Conservation (phyloP, 1,284 basidiomycete species). For the Leccinum cinnamomeum region DNA sequence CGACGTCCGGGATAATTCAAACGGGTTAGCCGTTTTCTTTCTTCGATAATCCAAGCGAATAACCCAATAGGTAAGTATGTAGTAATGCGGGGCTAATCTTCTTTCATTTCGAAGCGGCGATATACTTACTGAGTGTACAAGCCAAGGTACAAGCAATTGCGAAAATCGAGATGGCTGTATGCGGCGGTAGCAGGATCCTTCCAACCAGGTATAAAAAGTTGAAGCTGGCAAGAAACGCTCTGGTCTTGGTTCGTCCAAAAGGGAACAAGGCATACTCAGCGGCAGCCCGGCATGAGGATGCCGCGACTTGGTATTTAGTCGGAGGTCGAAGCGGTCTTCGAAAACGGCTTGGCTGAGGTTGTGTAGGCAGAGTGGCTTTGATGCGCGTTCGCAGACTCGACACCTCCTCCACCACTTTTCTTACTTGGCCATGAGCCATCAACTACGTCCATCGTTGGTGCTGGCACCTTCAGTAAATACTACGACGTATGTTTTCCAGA, state of each 20-base stretch:
- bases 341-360: slow-evolving; percentile 33
- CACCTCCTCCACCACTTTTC: slow-evolving; percentile 22
- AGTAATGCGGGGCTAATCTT: slow-evolving; percentile 4
- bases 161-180: slow-evolving; percentile 1
- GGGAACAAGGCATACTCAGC: slow-evolving; percentile 14
- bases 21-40: neutral
- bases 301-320: slow-evolving; percentile 16
- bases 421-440: slow-evolving; percentile 50
- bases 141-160: neutral
- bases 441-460: slow-evolving; percentile 59
- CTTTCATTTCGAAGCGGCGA: slow-evolving; percentile 24
- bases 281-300: slow-evolving; percentile 16
- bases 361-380: slow-evolving; percentile 37
- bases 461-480: slow-evolving; percentile 77
- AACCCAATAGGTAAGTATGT: neutral
- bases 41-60: neutral
- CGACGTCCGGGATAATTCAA: neutral
- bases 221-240: neutral
- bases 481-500: slow-evolving; percentile 56
- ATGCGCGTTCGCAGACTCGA: slow-evolving; percentile 33
- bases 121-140: neutral
- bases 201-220: neutral
- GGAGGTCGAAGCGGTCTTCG: slow-evolving; percentile 29
- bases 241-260: neutral
- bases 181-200: neutral